phyloP scores from a whole-genome alignment of 768 basidiomycete species.

The Cystobasidium tubakii region DNA sequence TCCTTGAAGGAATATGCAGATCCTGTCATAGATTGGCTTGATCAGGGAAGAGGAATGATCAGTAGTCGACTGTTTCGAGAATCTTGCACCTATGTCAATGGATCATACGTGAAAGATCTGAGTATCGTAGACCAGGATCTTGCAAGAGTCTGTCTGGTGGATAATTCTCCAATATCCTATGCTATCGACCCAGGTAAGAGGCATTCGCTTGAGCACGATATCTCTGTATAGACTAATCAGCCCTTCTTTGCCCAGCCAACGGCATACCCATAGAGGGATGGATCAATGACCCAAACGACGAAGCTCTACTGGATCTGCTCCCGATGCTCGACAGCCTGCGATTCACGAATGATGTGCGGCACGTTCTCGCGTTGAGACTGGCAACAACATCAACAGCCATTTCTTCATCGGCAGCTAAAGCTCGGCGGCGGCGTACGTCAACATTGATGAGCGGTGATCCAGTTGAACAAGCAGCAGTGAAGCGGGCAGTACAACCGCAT shows the following conservation, averaged over 20 bases:
- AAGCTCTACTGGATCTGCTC: slow-evolving; percentile 88
- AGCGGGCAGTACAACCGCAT: not conserved
- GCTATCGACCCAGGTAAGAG: slow-evolving; percentile 78
- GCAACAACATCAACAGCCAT: slow-evolving; percentile 30
- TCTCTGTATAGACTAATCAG: not conserved
- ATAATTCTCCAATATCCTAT: slow-evolving; percentile 93
- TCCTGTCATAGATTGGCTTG: slow-evolving; percentile 98
- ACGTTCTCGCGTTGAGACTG: slow-evolving; percentile 66
- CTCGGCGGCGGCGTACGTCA: not conserved
- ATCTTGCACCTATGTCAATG: slow-evolving; percentile 90
- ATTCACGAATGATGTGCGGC: slow-evolving; percentile 90
- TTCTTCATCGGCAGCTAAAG: not conserved
- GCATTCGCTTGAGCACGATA: not conserved
- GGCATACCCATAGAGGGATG: slow-evolving; percentile 99
- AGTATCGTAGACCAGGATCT: slow-evolving; percentile 81
- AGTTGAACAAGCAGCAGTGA: not conserved
- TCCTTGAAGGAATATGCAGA: slow-evolving; percentile 99
- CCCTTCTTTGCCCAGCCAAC: slow-evolving; percentile 61
- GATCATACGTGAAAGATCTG: slow-evolving; percentile 90
- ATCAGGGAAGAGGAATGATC: slow-evolving; percentile 71
- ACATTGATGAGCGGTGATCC: not conserved
- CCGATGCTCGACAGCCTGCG: slow-evolving; percentile 92
- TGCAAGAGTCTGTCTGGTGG: slow-evolving; percentile 84
- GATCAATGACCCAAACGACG: slow-evolving; percentile 94
- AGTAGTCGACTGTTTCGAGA: slow-evolving; percentile 84